Evolutionary conservation across 2,329 filamentous ascomycete species (phyloP), one percentile per base, ranked within the genome.

Genomic region (Sclerotinia nivalis): DNA sequence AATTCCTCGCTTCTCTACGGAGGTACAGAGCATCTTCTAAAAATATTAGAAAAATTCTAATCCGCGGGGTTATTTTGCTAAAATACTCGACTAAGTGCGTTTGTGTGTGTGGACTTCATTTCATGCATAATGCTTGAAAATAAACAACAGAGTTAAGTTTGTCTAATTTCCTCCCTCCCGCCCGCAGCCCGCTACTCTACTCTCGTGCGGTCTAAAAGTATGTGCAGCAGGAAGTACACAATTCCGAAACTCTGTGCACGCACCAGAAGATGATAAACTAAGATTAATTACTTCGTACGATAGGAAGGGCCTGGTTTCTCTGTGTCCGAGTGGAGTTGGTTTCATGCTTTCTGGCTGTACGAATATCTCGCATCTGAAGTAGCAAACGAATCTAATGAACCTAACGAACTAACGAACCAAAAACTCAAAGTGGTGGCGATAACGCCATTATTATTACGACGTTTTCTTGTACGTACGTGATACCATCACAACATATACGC

Each of bases 51-150:
- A n/a, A n/a, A 4, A 40, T 43, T 60, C 40, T 60, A 15, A 22
- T 60, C 56, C 56, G 56, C 37, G 56, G 56, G 56, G 56, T 60
- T n/a, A 28, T 10, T 40, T 45, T 60, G 7, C 40, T 5, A 12
- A 40, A 3, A 13, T 56, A 13, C 34, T 31, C 31, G 20, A 56
- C 31, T 20, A 22, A 15, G 54, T 37, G 20, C 54, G 13, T n/a
- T n/a, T n/a, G n/a, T 37, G 54, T 56, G 18, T 34, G 31, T 56
- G 34, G 31, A 56, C 22, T 37, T 34, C 20, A 56, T 34, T 58
- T 22, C 55, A 58, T 58, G 55, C 55, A 58, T 58, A 5, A 58
- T 58, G 55, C 31, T 37, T 58, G 55, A 58, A 58, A 15, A 7
- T 37, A n/a, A n/a, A 34, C 1, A 3, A 15, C 13, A 43, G 40